Evolutionary conservation across 75 land plant species (phyloP), one percentile per base, ranked within the genome.

Genomic region (Ceratopteris richardii): DNA sequence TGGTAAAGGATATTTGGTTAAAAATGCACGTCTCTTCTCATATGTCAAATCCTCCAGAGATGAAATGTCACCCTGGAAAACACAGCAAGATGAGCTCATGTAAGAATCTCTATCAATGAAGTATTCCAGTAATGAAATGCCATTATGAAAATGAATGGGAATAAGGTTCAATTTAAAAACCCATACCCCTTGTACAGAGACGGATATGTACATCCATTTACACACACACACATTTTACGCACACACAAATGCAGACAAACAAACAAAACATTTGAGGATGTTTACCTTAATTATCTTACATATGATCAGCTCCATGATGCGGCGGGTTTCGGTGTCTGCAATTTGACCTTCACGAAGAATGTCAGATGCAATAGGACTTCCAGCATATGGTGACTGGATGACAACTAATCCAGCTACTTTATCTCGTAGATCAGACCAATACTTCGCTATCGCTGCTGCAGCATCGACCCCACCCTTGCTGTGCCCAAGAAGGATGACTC

Each of bases 381-480:
- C 99, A 37, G 95, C 99, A 66, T 95, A 95, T 24, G 99, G 99
- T 61, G 97, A 91, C 57, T 95, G 99, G 0, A 94, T 88, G 24
- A 95, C 73, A 54, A 79, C 96, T 48, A 95, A 30, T 2, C 99
- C 99, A 26, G 90, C 96, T 66, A 95, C 96, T 62, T 95, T 95
- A 52, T 90, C 99, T 65, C 82, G 79, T 48, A 95, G 44, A 17
- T 95, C 84, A 58, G 91, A 59, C 99, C 99, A 95, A 43, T 92
- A 90, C 72, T 86, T 72, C 11, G 99, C 86, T 43, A 85, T 61
- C 2, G 99, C 91, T 37, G 99, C 99, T 17, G 99, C 99, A 51
- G 96, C 80, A 78, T 95, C 99, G 56, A 95, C 83, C 39, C 99
- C 99, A 19, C 99, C 99, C 75, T 95, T 95, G 63, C 97, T 90